Conservation (phyloP, 352 stramenopile species). For the Phytopythium ostracodes region DNA sequence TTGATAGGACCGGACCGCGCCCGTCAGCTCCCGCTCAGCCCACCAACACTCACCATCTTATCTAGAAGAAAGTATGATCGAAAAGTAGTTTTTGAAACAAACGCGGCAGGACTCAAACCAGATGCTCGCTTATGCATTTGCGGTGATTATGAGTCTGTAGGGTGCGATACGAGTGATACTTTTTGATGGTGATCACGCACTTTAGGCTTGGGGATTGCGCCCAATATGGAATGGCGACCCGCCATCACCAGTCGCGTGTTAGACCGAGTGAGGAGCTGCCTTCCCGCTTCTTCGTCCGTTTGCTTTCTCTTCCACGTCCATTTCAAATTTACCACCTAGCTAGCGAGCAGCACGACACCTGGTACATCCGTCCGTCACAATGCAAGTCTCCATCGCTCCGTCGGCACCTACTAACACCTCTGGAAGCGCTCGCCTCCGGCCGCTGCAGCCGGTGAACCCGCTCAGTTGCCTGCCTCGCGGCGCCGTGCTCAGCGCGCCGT, state of each 20-base stretch:
- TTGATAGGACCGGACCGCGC: no score
- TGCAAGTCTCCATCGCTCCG: not conserved
- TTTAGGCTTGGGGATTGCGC: not conserved
- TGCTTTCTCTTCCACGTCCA: not conserved
- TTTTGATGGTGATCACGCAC: not conserved
- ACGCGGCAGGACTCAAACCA: no score
- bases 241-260: not conserved
- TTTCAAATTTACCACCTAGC: not conserved
- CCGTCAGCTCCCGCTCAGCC: no score
- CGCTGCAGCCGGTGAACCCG: constrained; percentile 3
- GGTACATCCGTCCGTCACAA: not conserved
- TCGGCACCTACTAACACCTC: not conserved
- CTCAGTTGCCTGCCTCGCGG: not conserved
- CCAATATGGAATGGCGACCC: not conserved
- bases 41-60: no score
- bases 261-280: not conserved
- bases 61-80: no score
- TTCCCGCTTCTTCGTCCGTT: not conserved
- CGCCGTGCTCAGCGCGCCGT: not conserved
- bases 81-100: no score
- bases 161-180: not conserved
- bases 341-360: not conserved
- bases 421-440: not conserved
- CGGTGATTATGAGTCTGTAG: not conserved
- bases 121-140: not conserved